Evolutionary conservation across 768 basidiomycete species (phyloP), one percentile per base, ranked within the genome.

Genomic region (Leccinum incarnatum): DNA sequence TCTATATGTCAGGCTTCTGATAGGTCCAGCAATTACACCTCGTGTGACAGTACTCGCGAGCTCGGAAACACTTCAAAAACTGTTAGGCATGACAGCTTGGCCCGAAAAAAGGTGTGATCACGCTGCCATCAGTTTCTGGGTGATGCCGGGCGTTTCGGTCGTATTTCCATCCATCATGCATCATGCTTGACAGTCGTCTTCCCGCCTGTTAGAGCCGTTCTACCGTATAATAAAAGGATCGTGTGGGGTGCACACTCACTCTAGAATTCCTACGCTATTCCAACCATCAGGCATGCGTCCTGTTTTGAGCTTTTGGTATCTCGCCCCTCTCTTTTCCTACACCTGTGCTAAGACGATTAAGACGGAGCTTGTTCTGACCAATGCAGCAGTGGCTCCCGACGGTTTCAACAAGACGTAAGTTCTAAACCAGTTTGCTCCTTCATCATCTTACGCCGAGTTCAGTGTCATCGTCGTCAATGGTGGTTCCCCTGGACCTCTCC

Each of bases 401-500:
- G 81, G 80, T 3, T 78, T 77, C 47, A 61, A 53, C 54, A 70
- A 63, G 64, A 68, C 56, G 72, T 73, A 32, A 60, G 71, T 53
- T 29, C 14, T n/a, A 21, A 47, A 23, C 12, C 14, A 17, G 19
- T 2, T n/a, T 4, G 11, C 48, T 48, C 11, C 29, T 49, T 15
- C 37, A 12, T 52, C 29, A 14, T 55, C 32, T 53, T 48, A 50
- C 25, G 23, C 29, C 66, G 69, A n/a, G 7, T 30, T 19, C 50
- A 69, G 70, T 25, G 76, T 73, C 25, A 78, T 80, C 10, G 67
- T 79, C 21, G 73, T 77, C 23, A 79, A 78, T 55, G 78, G 77
- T 4, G 19, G 58, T 2, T 75, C 76, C 50, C 77, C 79, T 36
- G 80, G 78, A 0, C 64, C 77, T 1, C 65, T 76, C 19, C 75